Evolutionary conservation across 176 grass and related monocot species (phyloP), one percentile per base, ranked within the genome.

Genomic region (Phoenix dactylifera): DNA sequence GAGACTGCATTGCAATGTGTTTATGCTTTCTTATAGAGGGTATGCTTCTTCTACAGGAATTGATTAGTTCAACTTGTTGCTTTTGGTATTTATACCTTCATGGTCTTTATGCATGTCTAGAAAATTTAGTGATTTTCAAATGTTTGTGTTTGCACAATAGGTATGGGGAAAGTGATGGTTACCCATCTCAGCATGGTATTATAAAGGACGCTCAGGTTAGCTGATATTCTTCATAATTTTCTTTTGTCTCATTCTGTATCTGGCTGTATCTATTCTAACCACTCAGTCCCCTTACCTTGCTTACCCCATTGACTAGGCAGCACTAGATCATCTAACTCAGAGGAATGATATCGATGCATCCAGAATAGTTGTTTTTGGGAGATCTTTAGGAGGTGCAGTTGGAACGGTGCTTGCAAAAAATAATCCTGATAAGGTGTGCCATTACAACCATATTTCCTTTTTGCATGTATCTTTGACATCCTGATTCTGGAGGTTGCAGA

Each of bases 1-100:
- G 67, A 71, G 55, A 54, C 76, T 98, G 26, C 84, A 98, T 55
- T 98, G 94, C 94, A 98, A 98, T 83, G 88, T 89, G n/a, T 92
- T 98, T 73, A 98, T 98, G 94, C 94, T 98, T 89, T 98, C 94
- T 65, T 98, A 98, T 57, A 82, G 94, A 80, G 94, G 94, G 94
- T 98, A 86, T 81, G 67, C 0, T 72, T 76, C 51, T 39, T 26
- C 62, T 39, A 48, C 3, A 67, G 26, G 60, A 35, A 65, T 26
- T 71, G 26, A 22, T 6, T 59, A 58, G 5, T 68, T 48, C 19
- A 48, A 5, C 23, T 63, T 55, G 26, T 44, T 73, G n/a, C 59
- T 56, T 63, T 63, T 1, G 29, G 39, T 52, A 28, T 62, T 54
- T 15, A 39, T 26, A 53, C 6, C 4, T 30, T 69, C 54, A 30